Evolutionary conservation across 805 yeast genomes (phyloP), one percentile per base, ranked within the genome.

Genomic region (Spathaspora arborariae): DNA sequence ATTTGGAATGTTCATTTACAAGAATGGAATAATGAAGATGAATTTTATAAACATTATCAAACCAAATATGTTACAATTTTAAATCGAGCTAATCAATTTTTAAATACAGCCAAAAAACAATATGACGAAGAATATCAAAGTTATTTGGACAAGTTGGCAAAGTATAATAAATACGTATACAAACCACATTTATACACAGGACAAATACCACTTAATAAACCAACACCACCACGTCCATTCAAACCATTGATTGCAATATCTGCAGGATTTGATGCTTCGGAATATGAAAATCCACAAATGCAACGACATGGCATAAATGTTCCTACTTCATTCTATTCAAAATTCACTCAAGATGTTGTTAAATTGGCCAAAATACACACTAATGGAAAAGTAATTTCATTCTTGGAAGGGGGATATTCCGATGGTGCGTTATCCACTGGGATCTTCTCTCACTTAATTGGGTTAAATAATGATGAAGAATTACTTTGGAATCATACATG

Each of bases 211-310:
- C 35, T 13, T 54, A 51, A 37, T 64, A 56, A 41, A 48, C 74
- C 72, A 19, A 49, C 43, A 2, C 67, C 72, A 4, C 76, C 75
- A 4, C 65, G 59, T 6, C 63, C 67, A 0, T 70, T 67, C 55
- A 70, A 68, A 49, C 75, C 78, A 9, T 54, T 87, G 49, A 79
- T 88, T 2, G 75, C 84, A n/a, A 73, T 88, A 1, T 86, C 95
- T 39, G 91, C 96, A 0, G 96, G 96, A 1, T 88, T 88, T 60
- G 96, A 88, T 65, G 95, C 94, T 2, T 81, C 87, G 15, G 96
- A 88, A 59, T 83, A 78, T 62, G 96, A 88, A 59, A 82, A 82
- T 48, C 79, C 80, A n/a, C 79, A 83, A 42, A 88, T 88, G 96
- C 96, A 88, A 63, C 71, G 96, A 45, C 96, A 88, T 60, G 80